Evolutionary conservation across 768 basidiomycete genomes (phyloP).

Genomic region (Russula compacta): DNA sequence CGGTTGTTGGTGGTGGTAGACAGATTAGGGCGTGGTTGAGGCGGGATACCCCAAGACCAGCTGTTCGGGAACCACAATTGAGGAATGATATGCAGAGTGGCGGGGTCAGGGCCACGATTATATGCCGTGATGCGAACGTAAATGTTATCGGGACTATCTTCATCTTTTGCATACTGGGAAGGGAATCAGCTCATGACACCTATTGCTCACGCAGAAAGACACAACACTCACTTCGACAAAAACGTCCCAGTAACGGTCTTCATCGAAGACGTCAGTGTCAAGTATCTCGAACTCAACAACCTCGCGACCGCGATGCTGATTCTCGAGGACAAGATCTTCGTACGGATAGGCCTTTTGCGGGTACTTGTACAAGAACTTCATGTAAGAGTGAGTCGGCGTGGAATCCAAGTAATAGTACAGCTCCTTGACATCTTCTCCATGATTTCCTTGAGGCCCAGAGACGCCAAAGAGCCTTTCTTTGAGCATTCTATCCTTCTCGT

Average conservation of each 20-base stretch:
- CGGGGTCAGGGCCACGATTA: conserved; percentile 93
- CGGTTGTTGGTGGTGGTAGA: conserved; percentile 47
- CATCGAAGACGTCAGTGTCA: conserved; percentile 86
- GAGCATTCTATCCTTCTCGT: conserved; percentile 85
- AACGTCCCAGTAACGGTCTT: conserved; percentile 96
- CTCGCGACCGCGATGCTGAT: conserved; percentile 69
- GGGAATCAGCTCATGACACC: conserved; percentile 2
- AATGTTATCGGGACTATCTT: conserved; percentile 77
- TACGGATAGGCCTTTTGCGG: conserved; percentile 90
- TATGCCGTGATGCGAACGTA: conserved; percentile 94
- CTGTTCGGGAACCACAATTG: conserved; percentile 98
- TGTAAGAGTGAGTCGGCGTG: conserved; percentile 98
- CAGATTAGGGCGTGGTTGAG: conserved; percentile 57
- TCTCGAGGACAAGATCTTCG: conserved; percentile 86
- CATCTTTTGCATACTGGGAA: conserved; percentile 90
- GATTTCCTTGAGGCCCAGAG: conserved; percentile 96
- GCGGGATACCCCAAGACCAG: conserved; percentile 86
- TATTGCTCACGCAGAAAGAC: not conserved
- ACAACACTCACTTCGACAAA: conserved; percentile 76
- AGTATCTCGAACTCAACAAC: conserved; percentile 89
- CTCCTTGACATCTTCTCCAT: conserved; percentile 99
- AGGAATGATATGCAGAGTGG: conserved; percentile 88
- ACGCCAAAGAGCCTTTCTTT: conserved; percentile 96
- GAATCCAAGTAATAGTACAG: conserved; percentile 98
- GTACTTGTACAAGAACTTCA: conserved; percentile 99